Evolutionary conservation across 371 early-diverging fungal genomes (phyloP).

Genomic region (Syncephalastrum sp.): DNA sequence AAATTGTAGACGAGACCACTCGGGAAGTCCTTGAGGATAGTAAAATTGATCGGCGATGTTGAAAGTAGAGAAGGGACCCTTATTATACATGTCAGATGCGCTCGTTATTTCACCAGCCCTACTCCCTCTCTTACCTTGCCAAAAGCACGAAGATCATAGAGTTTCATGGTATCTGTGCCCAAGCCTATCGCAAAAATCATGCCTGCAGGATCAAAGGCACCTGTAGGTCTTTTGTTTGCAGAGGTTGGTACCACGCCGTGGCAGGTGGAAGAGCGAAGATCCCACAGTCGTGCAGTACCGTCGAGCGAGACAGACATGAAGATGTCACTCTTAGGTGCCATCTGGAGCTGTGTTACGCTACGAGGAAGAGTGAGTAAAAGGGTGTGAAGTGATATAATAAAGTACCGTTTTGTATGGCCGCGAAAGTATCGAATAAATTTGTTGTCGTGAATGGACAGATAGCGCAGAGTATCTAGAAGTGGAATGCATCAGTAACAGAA

Average conservation of each 20-base stretch:
- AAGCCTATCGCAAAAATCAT: slow-evolving; percentile 74
- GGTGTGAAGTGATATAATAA: background rate
- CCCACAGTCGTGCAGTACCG: slow-evolving; percentile 80
- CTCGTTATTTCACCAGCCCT: no score
- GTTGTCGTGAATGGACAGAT: slow-evolving; percentile 91
- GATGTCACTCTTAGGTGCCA: slow-evolving; percentile 77
- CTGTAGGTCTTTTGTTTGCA: slow-evolving; percentile 53
- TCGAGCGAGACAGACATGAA: slow-evolving; percentile 75
- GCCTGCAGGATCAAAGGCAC: slow-evolving; percentile 82
- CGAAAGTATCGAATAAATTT: slow-evolving; percentile 89
- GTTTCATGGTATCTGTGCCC: slow-evolving; percentile 36
- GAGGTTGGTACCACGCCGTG: slow-evolving; percentile 43
- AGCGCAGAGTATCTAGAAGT: slow-evolving; percentile 78
- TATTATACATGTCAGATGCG: no score
- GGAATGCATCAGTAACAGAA: background rate
- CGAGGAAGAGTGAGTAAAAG: background rate
- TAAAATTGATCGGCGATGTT: slow-evolving; percentile 25
- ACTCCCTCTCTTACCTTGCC: no score
- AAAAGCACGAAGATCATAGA: slow-evolving; percentile 72
- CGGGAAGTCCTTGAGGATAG: slow-evolving; percentile 23
- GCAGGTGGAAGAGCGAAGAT: slow-evolving; percentile 63
- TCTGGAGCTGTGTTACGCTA: slow-evolving; percentile 73
- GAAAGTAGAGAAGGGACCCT: slow-evolving; percentile 45
- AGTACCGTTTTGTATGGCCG: slow-evolving; percentile 78
- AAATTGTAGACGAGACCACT: slow-evolving; percentile 71